Evolutionary conservation across 2,329 filamentous ascomycete genomes (phyloP).

Genomic region (Blastomyces gilchristii): DNA sequence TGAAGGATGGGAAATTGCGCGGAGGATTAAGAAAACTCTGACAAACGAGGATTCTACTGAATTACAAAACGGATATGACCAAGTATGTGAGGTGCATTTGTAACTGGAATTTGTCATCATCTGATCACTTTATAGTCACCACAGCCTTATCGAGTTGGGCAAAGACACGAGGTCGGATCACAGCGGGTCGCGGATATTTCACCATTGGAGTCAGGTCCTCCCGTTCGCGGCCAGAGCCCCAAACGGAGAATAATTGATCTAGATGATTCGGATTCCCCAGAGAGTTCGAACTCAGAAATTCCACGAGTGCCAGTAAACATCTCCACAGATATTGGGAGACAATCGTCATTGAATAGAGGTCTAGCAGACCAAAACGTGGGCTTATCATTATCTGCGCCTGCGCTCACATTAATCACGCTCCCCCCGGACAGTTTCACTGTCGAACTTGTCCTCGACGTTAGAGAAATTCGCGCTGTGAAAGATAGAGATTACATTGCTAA

Average conservation of each 20-base stretch:
- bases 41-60: slow-evolving; percentile 13
- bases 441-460: slow-evolving; percentile 61
- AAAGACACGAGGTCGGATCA: no score
- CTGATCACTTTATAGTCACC: slow-evolving; percentile 5
- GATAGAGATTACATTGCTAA: slow-evolving; percentile 69
- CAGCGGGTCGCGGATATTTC: neutral
- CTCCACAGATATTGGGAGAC: neutral
- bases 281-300: neutral
- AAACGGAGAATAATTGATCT: neutral
- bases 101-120: neutral
- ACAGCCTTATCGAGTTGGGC: neutral
- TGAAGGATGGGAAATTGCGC: slow-evolving; percentile 66
- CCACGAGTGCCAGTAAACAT: neutral
- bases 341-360: neutral
- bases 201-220: neutral
- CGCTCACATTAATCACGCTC: slow-evolving; percentile 51
- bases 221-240: neutral
- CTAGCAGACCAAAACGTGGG: neutral
- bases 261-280: slow-evolving; percentile 3
- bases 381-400: slow-evolving; percentile 3
- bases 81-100: slow-evolving; percentile 2
- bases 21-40: slow-evolving; percentile 48
- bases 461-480: slow-evolving; percentile 61
- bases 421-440: slow-evolving; percentile 59
- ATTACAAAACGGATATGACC: neutral